These are phyloP conservation scores for Podospora pseudoanserina DNA, from an alignment of 495 filamentous ascomycete genomes.

Conservation along the genomic window DNA sequence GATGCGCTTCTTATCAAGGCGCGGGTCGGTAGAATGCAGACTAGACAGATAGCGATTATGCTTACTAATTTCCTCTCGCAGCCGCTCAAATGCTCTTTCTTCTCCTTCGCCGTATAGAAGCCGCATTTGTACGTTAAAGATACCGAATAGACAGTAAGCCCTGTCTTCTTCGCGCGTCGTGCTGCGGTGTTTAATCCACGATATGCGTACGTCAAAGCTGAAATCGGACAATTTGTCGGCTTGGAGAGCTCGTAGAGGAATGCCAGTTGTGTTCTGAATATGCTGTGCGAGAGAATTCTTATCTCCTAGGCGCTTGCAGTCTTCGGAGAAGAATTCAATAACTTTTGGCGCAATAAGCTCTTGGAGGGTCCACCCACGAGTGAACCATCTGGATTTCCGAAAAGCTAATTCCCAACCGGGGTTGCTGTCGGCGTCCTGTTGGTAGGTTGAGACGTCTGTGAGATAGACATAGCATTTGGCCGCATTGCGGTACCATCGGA, in stretches of 20 bases:
- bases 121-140: constrained; percentile 15
- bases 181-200: constrained; percentile 20
- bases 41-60: no score
- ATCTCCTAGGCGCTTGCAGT: constrained; percentile 21
- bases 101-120: constrained; percentile 11
- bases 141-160: constrained; percentile 26
- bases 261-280: constrained; percentile 23
- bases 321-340: constrained; percentile 27
- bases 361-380: no score
- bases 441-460: no score
- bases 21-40: no score
- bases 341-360: constrained; percentile 13
- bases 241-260: constrained; percentile 8
- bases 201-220: constrained; percentile 24
- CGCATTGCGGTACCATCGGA: constrained; percentile 33
- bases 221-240: constrained; percentile 3
- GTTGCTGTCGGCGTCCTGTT: no score
- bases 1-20: no score
- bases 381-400: no score
- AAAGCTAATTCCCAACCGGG: no score
- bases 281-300: constrained; percentile 18
- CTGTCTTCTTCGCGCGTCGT: constrained; percentile 23
- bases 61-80: no score
- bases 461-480: constrained; percentile 23
- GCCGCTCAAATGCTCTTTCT: not conserved